These are phyloP conservation scores for Ceratocystiopsis minuta DNA, from an alignment of 2,329 filamentous ascomycete genomes.

Conservation along the genomic window DNA sequence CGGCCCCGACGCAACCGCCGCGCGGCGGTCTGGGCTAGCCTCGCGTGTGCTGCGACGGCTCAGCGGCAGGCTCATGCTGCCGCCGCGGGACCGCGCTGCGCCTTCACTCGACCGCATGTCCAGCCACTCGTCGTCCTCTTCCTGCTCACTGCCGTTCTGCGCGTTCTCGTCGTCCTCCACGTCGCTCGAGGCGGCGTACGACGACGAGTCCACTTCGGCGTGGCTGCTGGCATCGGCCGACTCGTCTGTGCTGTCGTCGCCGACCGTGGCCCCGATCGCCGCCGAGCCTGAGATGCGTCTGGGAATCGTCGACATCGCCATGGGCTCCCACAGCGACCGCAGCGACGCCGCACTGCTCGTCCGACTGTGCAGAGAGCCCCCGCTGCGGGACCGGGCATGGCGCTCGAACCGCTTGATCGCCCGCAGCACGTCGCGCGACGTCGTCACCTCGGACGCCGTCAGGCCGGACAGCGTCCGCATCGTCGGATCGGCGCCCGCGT, in stretches of 20 bases:
- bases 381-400: conserved; percentile 49
- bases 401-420: conserved; percentile 43
- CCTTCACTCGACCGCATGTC: conserved; percentile 16
- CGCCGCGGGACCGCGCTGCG: background rate
- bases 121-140: conserved; percentile 23
- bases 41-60: conserved; percentile 8
- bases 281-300: conserved; percentile 1
- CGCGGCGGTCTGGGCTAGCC: conserved; percentile 9
- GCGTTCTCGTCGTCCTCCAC: background rate
- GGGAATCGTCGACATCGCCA: conserved; percentile 4
- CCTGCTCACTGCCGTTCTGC: conserved; percentile 11
- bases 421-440: conserved; percentile 43
- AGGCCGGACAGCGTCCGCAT: conserved; percentile 53
- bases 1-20: conserved; percentile 6
- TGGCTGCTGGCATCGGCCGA: conserved; percentile 3
- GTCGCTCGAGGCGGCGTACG: conserved; percentile 5
- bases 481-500: conserved; percentile 54
- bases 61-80: conserved; percentile 2
- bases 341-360: conserved; percentile 50
- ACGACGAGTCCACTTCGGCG: conserved; percentile 7
- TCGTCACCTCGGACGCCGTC: conserved; percentile 52
- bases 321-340: conserved; percentile 45
- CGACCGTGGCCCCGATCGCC: background rate
- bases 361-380: conserved; percentile 39
- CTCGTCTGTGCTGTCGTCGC: background rate